Base-by-base conservation (phyloP, 768 basidiomycete species). In the Mycena leptocephala region DNA sequence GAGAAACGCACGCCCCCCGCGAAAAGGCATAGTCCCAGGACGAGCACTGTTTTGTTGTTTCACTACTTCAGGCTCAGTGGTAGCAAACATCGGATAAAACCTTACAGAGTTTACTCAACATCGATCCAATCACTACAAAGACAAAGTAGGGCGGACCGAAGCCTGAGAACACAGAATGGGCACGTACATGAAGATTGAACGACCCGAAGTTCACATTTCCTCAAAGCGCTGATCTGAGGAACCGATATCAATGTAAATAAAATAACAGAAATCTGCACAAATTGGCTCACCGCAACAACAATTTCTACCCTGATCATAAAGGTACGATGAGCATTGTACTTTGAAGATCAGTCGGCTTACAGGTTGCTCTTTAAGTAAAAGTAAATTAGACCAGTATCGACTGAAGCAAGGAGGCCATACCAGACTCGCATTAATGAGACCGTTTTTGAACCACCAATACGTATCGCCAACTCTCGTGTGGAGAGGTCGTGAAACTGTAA, bases 11-110 rank as follows among this genome's bases (percentile, higher is more conserved):
- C 80, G 0, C 95, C 95, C 18, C 95, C 95, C 0, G 95, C 95
- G 76, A 96, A 94, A 84, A 96, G 95, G 79, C 95, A 95, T 83
- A 96, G 91, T 22, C 96, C 96, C 14, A 96, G 89, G 22, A 97
- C 95, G 48, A 97, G 90, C 2, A 97, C 95, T 96, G 55, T 26
- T 43, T 24, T 24, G n/a, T n/a, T n/a, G n/a, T n/a, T n/a, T n/a
- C 61, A 22, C 59, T 41, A 18, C 32, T 48, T 62, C 65, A 72
- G 74, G n/a, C n/a, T n/a, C n/a, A 67, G 41, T 32, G 64, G 46
- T 43, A 48, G 68, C 30, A 13, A 37, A 43, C 63, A 39, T 33
- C 13, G 37, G 22, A 24, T 18, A 56, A 8, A 18, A 26, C 80
- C 91, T 39, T 76, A 92, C 92, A 82, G 70, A 95, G 87, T 84